Base-by-base conservation (phyloP, 352 stramenopile genomes). In the Phytophthora colocasiae region DNA sequence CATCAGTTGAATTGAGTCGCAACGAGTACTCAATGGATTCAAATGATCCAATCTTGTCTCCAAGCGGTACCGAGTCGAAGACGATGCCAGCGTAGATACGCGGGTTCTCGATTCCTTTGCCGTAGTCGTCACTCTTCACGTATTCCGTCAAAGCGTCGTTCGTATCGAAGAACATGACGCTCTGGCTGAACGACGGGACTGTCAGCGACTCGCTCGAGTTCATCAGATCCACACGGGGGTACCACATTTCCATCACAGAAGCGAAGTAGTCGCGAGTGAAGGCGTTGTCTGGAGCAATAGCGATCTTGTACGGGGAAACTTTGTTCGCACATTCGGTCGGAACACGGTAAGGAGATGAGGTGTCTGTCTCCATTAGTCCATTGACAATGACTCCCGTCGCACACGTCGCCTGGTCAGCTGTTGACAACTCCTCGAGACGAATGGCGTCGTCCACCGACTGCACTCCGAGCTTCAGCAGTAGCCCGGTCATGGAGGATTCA, bases 191-290 rank as follows among this genome's bases (percentile, higher is more conserved):
- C 12, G 75, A 85, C 43, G 81, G 81, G 24, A 87, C 58, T 19
- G 71, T 63, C 11, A 75, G 38, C 11, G 67, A 38, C 12, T 49
- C 32, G 11, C n/a, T 53, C 17, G 66, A 63, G 60, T 84, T 71
- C 22, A 73, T 24, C 27, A 83, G 36, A 15, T 62, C 45, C 27
- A 90, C 57, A 32, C 80, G 77, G 15, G 81, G 83, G 53, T 92
- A 89, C 80, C 82, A 91, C 47, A 58, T n/a, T 5, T 66, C 49
- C 44, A 91, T 72, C 5, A 74, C 72, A 38, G 73, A 45, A 31
- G 72, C 44, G 56, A 91, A 91, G 64, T 91, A 91, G 17, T 77
- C 55, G 38, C 77, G 67, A 32, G 82, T 89, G 55, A 89, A 91
- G 6, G 69, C 58, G 22, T 70, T 79, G 50, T 89, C 71, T 3